Conservation (phyloP, 805 yeast species). For the Cyberlindnera subsufficiens region DNA sequence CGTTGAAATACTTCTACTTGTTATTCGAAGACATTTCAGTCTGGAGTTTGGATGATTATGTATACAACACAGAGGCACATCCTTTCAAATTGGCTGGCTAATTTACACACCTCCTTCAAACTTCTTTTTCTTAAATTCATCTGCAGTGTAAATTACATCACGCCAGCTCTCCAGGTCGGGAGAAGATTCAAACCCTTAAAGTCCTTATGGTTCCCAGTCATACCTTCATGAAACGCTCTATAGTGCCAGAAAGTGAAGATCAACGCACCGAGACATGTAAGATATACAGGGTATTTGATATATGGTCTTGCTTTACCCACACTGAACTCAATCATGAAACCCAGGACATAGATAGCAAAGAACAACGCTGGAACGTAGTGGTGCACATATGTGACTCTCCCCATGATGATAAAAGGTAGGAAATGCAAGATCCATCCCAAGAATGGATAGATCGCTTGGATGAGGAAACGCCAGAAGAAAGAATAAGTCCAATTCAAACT, state of each 20-base stretch:
- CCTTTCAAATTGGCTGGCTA: conserved; percentile 31
- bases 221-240: conserved; percentile 74
- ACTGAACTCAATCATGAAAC: conserved; percentile 25
- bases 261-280: conserved; percentile 42
- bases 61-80: conserved; percentile 61
- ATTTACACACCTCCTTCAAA: background rate
- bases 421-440: conserved; percentile 87
- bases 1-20: conserved; percentile 49
- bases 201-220: conserved; percentile 49
- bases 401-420: conserved; percentile 87
- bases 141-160: background rate
- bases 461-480: conserved; percentile 35
- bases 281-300: conserved; percentile 32
- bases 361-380: conserved; percentile 94
- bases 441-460: conserved; percentile 80
- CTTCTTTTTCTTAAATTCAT: background rate
- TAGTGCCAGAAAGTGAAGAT: conserved; percentile 54
- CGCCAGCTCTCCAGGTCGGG: conserved; percentile 42
- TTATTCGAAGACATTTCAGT: conserved; percentile 38
- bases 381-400: conserved; percentile 94
- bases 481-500: conserved; percentile 35
- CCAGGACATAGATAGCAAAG: conserved; percentile 76
- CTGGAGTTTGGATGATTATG: conserved; percentile 45
- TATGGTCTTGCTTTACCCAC: conserved; percentile 19
- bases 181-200: conserved; percentile 50